Evolutionary conservation across 306 rosid genomes (phyloP).

Genomic region (Quillaja saponaria): DNA sequence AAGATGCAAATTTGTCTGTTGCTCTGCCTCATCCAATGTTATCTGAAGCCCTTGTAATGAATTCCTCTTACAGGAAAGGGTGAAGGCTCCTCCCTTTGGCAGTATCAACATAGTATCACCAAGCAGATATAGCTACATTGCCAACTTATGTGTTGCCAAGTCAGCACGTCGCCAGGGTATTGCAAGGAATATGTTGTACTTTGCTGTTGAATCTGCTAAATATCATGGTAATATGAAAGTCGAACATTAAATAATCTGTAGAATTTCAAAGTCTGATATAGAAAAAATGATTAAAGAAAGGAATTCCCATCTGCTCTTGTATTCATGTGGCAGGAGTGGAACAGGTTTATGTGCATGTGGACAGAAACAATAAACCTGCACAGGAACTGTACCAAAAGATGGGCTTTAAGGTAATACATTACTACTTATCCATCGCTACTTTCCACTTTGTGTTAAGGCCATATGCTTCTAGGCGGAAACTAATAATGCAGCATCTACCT

Average conservation of each 20-base stretch:
- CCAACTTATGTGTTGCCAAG: constrained; percentile 80
- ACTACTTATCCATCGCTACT: constrained; percentile 11
- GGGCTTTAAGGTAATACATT: constrained; percentile 75
- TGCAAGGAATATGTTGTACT: constrained; percentile 75
- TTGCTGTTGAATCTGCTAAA: constrained; percentile 72
- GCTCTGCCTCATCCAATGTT: constrained; percentile 15
- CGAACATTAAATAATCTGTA: constrained; percentile 3
- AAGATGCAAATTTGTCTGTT: constrained; percentile 3
- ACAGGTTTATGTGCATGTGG: constrained; percentile 74
- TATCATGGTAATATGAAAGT: constrained; percentile 53
- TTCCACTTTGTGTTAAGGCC: neutral
- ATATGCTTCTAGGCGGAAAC: constrained; percentile 1
- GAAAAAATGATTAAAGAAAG: neutral
- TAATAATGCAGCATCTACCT: constrained; percentile 31
- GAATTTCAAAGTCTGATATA: constrained; percentile 9
- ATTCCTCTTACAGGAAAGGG: constrained; percentile 57
- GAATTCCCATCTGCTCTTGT: constrained; percentile 14
- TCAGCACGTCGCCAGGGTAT: constrained; percentile 78
- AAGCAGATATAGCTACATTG: constrained; percentile 71
- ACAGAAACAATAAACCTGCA: constrained; percentile 57
- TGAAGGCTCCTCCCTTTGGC: constrained; percentile 58
- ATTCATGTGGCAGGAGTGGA: constrained; percentile 53
- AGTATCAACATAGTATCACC: constrained; percentile 47
- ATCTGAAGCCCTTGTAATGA: constrained; percentile 22
- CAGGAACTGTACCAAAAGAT: constrained; percentile 62